Conservation (phyloP, 2,329 filamentous ascomycete species). For the Plectosphaerella sp. region DNA sequence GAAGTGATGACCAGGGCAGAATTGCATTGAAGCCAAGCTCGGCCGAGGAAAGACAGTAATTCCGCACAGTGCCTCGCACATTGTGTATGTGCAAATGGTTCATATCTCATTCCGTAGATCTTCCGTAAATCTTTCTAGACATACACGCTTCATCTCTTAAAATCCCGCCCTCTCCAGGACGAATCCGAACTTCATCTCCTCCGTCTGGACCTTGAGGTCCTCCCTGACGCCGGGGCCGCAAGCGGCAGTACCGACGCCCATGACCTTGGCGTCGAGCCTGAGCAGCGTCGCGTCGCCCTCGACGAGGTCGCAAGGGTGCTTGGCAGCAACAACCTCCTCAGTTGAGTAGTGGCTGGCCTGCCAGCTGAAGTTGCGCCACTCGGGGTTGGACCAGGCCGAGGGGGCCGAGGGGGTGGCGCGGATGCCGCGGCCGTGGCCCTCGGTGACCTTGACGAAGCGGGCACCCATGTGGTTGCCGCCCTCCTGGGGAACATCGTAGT, state of each 20-base stretch:
- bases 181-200: conserved; percentile 36
- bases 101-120: no score
- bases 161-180: conserved; percentile 26
- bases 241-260: conserved; percentile 43
- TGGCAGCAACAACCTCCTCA: conserved; percentile 49
- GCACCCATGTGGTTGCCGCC: conserved; percentile 60
- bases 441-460: conserved; percentile 44
- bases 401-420: conserved; percentile 17
- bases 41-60: not conserved
- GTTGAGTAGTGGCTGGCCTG: conserved; percentile 49
- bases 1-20: not conserved
- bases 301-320: conserved; percentile 59
- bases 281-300: conserved; percentile 40
- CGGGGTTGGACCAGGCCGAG: conserved; percentile 26
- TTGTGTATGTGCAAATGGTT: no score
- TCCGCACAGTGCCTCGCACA: not conserved
- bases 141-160: not conserved
- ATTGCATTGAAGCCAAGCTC: not conserved
- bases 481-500: conserved; percentile 66
- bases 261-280: conserved; percentile 39
- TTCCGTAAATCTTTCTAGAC: no score
- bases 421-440: conserved; percentile 21
- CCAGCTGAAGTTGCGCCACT: conserved; percentile 44
- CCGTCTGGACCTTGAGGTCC: conserved; percentile 36
- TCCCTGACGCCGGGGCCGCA: conserved; percentile 44